Conservation (phyloP, 2,329 filamentous ascomycete genomes). For the Botrytis tulipae region DNA sequence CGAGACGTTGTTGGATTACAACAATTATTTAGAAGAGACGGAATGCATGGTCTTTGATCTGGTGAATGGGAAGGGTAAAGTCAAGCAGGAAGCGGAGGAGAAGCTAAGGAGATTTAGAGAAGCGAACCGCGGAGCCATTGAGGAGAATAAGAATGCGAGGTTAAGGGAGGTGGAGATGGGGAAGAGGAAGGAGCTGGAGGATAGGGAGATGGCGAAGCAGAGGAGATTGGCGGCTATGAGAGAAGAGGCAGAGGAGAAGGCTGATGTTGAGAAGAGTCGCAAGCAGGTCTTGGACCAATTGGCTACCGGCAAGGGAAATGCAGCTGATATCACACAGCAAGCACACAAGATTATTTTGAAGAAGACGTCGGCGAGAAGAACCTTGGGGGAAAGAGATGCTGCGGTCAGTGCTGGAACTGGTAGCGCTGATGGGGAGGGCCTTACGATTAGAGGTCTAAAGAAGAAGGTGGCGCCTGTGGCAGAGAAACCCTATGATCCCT, state of each 20-base stretch:
- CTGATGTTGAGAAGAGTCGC: slow-evolving; percentile 59
- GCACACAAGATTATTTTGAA: slow-evolving; percentile 63
- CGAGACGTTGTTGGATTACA: slow-evolving; percentile 76
- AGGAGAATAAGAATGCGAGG: slow-evolving; percentile 56
- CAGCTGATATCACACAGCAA: slow-evolving; percentile 56
- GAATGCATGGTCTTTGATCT: slow-evolving; percentile 90
- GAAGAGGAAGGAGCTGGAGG: slow-evolving; percentile 56
- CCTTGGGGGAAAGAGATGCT: slow-evolving; percentile 35
- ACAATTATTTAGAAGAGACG: slow-evolving; percentile 91
- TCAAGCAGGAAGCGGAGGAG: slow-evolving; percentile 46
- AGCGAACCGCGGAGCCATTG: slow-evolving; percentile 67
- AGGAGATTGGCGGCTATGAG: slow-evolving; percentile 61
- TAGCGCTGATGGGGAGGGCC: slow-evolving; percentile 32
- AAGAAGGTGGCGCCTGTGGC: slow-evolving; percentile 58
- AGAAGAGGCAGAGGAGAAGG: slow-evolving; percentile 70
- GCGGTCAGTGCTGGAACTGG: slow-evolving; percentile 28
- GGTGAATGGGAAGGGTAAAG: slow-evolving; percentile 66
- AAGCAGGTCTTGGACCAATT: slow-evolving; percentile 70
- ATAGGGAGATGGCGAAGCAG: slow-evolving; percentile 64
- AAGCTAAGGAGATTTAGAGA: slow-evolving; percentile 68
- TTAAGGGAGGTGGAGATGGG: slow-evolving; percentile 55
- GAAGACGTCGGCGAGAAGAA: slow-evolving; percentile 62
- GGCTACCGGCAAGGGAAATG: slow-evolving; percentile 59
- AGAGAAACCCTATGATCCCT: slow-evolving; percentile 83
- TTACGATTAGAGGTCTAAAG: slow-evolving; percentile 80